Conservation (phyloP, 2,329 filamentous ascomycete genomes). For the Leptographium wingfieldii region DNA sequence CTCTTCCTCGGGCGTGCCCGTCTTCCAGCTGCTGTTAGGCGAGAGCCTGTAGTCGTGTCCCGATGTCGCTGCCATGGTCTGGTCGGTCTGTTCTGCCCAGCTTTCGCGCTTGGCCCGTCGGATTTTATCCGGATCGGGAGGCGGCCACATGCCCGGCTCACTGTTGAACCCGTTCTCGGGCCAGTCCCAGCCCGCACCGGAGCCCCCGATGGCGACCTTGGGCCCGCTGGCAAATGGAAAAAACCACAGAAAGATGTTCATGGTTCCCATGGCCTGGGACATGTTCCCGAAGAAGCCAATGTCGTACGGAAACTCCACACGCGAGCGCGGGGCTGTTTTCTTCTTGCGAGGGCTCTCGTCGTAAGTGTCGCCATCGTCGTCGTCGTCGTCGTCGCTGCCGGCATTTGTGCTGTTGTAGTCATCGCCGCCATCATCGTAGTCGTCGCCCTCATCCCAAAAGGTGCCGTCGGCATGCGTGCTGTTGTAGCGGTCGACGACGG, state of each 20-base stretch:
- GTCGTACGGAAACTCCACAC: constrained; percentile 73
- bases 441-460: constrained; percentile 26
- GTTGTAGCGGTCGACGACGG: constrained; percentile 34
- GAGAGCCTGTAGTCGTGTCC: background rate
- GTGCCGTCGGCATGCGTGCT: constrained; percentile 23
- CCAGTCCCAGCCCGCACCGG: constrained; percentile 45
- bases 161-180: constrained; percentile 70
- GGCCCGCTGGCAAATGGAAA: constrained; percentile 50
- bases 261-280: constrained; percentile 60
- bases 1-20: constrained; percentile 28
- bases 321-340: constrained; percentile 29
- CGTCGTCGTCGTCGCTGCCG: constrained; percentile 18
- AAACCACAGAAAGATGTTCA: constrained; percentile 55
- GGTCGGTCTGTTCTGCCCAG: background rate
- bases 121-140: constrained; percentile 48
- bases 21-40: background rate
- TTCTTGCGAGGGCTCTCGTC: constrained; percentile 12
- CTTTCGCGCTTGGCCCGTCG: constrained; percentile 22
- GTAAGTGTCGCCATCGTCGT: constrained; percentile 16
- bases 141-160: constrained; percentile 47
- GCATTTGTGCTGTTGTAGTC: constrained; percentile 3
- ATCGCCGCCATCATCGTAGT: constrained; percentile 16
- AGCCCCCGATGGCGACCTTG: constrained; percentile 21
- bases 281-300: constrained; percentile 64
- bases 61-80: background rate